Conservation (phyloP, 2,329 filamentous ascomycete species). For the Nemania sp. region DNA sequence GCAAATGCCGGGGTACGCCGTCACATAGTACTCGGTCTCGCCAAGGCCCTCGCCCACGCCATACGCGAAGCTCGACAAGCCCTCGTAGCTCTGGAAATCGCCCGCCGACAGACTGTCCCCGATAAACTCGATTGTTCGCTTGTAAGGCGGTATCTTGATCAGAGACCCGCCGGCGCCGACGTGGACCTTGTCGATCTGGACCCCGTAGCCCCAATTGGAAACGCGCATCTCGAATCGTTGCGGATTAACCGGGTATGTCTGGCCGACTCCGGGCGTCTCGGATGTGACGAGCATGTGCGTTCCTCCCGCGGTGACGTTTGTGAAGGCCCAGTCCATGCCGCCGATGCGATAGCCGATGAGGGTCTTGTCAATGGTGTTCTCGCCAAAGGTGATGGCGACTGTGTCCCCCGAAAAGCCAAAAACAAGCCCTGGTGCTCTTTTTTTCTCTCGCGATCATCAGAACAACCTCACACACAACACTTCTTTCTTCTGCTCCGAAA, state of each 20-base stretch:
- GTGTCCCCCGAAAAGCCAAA: conserved; percentile 59
- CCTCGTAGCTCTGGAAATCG: conserved; percentile 63
- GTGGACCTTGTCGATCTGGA: conserved; percentile 60
- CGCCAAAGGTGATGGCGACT: conserved; percentile 59
- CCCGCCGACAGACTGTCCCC: conserved; percentile 57
- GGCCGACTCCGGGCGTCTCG: conserved; percentile 49
- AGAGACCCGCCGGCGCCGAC: conserved; percentile 51
- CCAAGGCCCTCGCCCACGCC: conserved; percentile 60
- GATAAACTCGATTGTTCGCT: conserved; percentile 49
- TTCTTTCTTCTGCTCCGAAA: neutral
- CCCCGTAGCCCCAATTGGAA: conserved; percentile 64
- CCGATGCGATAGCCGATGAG: conserved; percentile 62
- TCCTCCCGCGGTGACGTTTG: conserved; percentile 60
- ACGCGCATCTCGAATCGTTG: conserved; percentile 62
- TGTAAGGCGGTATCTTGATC: conserved; percentile 47
- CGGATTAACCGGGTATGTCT: conserved; percentile 49
- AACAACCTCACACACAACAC: neutral
- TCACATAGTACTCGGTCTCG: conserved; percentile 61
- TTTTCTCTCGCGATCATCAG: conserved; percentile 17
- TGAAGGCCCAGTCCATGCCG: conserved; percentile 64
- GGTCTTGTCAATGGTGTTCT: conserved; percentile 52
- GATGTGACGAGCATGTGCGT: conserved; percentile 60
- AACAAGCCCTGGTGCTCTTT: conserved; percentile 56
- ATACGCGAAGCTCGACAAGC: conserved; percentile 60
- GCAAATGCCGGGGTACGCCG: conserved; percentile 63